Base-by-base conservation (phyloP, 768 basidiomycete genomes). In the Termitomyces sp. region DNA sequence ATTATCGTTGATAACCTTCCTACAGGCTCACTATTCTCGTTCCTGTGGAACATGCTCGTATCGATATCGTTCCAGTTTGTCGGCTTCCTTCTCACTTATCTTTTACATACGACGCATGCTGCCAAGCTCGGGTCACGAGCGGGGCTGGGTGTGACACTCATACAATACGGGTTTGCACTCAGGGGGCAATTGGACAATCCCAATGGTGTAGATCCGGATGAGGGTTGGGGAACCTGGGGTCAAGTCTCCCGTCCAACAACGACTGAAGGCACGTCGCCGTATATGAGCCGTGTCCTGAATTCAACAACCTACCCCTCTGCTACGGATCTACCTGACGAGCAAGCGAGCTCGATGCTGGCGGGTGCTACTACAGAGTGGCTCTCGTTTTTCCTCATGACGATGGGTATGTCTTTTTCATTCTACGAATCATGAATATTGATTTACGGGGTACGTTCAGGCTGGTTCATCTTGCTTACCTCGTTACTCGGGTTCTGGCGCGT, bases 31-130 rank as follows among this genome's bases (percentile, higher is more conserved):
- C 68, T 95, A 36, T 96, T 96, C 73, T 86, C 87, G 13, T 96
- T 94, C 79, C 82, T 91, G 44, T 98, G 92, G 94, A 94, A 93
- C 70, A 82, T 92, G 70, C 88, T 98, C 60, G 88, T 98, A 62
- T 95, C 94, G 59, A 83, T 96, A 58, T 94, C 94, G 24, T 99
- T 99, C 90, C 96, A 98, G 77, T 96, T 98, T 68, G 88, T 98
- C 68, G 96, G 90, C 39, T 94, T 92, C 79, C 81, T 89, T 54
- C 82, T 98, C 73, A 98, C 96, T 9, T 98, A 95, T 75, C 89
- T 98, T 60, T 83, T 98, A 35, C 92, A 94, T 73, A 91, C 89
- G 2, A 94, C 94, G 2, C 96, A 98, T 71, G 91, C 96, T 6
- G 94, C 93, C 36, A 90, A 94, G 66, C 86, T 92, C 66, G 95